Percentiles rank a stretch among this genome's conserved stretches.
These are phyloP conservation scores for Solanum aculeatissimum DNA, from an alignment of 305 asterid species.

Conservation along the genomic window DNA sequence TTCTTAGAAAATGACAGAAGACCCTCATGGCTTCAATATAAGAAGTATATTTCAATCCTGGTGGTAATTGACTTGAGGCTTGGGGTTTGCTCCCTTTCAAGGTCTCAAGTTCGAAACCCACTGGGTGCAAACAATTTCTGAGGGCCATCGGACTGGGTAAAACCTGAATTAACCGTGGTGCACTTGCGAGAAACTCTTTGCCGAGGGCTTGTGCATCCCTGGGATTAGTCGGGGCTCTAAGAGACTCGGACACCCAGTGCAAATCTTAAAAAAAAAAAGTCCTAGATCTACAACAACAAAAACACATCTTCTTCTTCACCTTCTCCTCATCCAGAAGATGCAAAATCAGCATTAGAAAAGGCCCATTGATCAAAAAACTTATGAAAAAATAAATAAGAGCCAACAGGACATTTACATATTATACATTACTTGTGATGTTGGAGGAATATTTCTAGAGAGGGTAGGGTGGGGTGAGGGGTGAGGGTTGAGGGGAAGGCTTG, in stretches of 20 bases:
- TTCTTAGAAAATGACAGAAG: not conserved
- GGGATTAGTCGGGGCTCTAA: no score
- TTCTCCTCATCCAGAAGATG: not conserved
- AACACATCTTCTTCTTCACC: not conserved
- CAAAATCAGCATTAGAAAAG: not conserved
- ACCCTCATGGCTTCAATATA: not conserved
- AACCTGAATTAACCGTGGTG: no score
- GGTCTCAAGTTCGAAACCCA: no score
- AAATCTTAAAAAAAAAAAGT: no score
- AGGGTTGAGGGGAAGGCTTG: not conserved
- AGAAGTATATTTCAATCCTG: not conserved
- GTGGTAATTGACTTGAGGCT: no score
- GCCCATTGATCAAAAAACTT: not conserved
- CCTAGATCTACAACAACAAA: not conserved
- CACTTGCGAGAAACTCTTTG: no score
- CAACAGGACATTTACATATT: not conserved
- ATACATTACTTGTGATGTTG: not conserved
- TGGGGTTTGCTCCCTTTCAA: no score
- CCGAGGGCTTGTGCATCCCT: no score
- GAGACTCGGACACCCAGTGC: no score
- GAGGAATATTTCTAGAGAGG: not conserved
- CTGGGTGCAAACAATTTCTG: no score
- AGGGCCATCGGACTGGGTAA: no score
- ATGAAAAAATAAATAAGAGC: not conserved
- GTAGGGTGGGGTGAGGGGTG: not conserved